Base-by-base conservation (phyloP, 768 basidiomycete genomes). In the Porpolomopsis calyptriformis region DNA sequence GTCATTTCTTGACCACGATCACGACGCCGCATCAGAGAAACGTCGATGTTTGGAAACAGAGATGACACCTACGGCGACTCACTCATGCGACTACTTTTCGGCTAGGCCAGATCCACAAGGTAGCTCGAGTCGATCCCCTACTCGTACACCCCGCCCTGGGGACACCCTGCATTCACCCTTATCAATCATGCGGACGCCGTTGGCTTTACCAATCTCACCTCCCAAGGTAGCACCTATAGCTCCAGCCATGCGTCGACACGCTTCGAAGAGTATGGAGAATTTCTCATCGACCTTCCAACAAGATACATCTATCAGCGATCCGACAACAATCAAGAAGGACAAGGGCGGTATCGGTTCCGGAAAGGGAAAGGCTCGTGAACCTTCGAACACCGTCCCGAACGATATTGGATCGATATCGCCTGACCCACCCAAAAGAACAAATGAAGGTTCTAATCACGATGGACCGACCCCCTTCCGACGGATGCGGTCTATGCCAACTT, bases 401-500 rank as follows among this genome's bases (percentile, higher is more conserved):
- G 10, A 16, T 27, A 31, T n/a, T 26, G 22, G 44, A 50, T 24
- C 35, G 45, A 52, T 49, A 40, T 25, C 52, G 20, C 37, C 46
- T 49, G 45, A 45, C 12, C 46, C 44, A 36, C 55, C 56, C 36
- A 64, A 65, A 18, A 57, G 64, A 25, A 45, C 60, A 14, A 62
- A 62, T 47, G 54, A 60, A 55, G 58, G 64, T 51, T 57, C 64
- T 8, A 54, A 58, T 18, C 65, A 67, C 49, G 68, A 69, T 19
- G 52, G 57, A 38, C 52, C 53, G 29, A 50, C 68, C 5, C 65
- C 72, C 10, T 58, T 81, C 16, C 73, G 75, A 24, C 69, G 80
- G n/a, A 72, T 74, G 24, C 72, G 77, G 16, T 87, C 85, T 26
- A 74, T 86, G 71, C 85, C 83, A 1, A 80, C 71, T 31, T 84